Conservation (phyloP, 2,329 filamentous ascomycete species). For the Fusarium secorum region DNA sequence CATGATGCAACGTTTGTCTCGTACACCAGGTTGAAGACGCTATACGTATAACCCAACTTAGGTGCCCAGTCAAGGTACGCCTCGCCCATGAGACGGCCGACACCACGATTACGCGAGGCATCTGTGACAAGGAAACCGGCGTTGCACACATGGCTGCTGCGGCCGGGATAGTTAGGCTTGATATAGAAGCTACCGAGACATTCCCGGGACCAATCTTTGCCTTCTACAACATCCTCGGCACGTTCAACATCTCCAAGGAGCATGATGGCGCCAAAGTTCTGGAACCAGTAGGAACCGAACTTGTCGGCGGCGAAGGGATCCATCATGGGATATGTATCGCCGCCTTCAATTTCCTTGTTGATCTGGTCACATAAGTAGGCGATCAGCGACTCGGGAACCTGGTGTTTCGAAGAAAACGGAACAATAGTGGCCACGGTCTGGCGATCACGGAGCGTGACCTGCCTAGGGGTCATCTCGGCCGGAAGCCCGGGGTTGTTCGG, state of each 20-base stretch:
- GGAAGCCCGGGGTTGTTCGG: conserved; percentile 70
- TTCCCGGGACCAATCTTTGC: conserved; percentile 78
- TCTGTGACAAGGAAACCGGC: conserved; percentile 80
- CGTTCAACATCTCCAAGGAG: conserved; percentile 77
- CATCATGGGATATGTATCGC: conserved; percentile 90
- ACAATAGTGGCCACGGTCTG: conserved; percentile 85
- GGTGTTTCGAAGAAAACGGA: conserved; percentile 77
- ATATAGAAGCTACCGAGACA: conserved; percentile 93
- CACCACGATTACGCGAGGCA: conserved; percentile 75
- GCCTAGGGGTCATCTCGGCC: conserved; percentile 72
- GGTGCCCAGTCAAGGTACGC: conserved; percentile 80
- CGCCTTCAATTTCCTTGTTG: conserved; percentile 89
- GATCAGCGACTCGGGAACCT: conserved; percentile 79
- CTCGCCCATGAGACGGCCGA: conserved; percentile 79
- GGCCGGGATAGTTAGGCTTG: conserved; percentile 91
- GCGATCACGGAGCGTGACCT: conserved; percentile 83
- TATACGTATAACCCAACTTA: conserved; percentile 86
- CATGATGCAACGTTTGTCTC: conserved; percentile 92
- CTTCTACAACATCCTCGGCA: conserved; percentile 64
- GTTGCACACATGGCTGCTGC: conserved; percentile 91
- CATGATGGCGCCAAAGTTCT: conserved; percentile 90
- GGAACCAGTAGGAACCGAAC: conserved; percentile 89
- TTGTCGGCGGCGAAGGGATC: conserved; percentile 75
- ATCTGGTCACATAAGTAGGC: conserved; percentile 83
- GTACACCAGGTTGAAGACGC: conserved; percentile 93